Base-by-base conservation (phyloP, 2,329 filamentous ascomycete species). In the Curvularia sp. region DNA sequence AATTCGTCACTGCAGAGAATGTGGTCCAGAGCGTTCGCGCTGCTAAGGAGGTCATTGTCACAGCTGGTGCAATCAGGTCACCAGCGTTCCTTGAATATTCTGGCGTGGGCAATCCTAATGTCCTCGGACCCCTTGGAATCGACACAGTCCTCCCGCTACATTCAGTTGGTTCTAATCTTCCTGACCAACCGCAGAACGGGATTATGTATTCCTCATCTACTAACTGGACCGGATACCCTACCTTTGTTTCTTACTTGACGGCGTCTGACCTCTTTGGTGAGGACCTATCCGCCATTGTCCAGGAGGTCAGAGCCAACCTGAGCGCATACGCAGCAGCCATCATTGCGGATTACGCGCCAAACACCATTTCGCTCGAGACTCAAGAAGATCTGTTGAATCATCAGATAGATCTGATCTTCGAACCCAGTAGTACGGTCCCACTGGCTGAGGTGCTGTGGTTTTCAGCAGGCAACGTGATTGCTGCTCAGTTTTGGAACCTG, bases 341-440 rank as follows among this genome's bases (percentile, higher is more conserved):
- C 15, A 49, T 70, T 23, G 49, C 65, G 18, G 65, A 71, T 45
- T 64, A 60, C 13, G 59, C 63, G 5, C 45, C 53, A 1, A 49
- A 68, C 46, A 58, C 63, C 1, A 71, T 66, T 3, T 67, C 67
- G 9, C 61, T 70, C 4, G 55, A 71, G 13, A 71, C 75, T 13
- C 58, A 83, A 28, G 74, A 81, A 56, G 65, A 68, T 13, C 67
- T 83, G 1, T 74, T 84, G 19, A 68, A 69, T 7, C 69, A 81
- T 3, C 81, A 85, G 67, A 75, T 83, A 58, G 77, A 81, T 49
- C 71, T 85, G 9, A 76, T 85, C 15, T 84, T 84, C 68, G 27
- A 48, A 10, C 8, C 48, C 5, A 69, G 74, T 18, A 70, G 77
- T 54, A 62, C 61, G 12, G 75, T 82, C 0, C 80, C 83, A 0